Base-by-base conservation (phyloP, 2,329 filamentous ascomycete genomes). In the Phoma sp. region DNA sequence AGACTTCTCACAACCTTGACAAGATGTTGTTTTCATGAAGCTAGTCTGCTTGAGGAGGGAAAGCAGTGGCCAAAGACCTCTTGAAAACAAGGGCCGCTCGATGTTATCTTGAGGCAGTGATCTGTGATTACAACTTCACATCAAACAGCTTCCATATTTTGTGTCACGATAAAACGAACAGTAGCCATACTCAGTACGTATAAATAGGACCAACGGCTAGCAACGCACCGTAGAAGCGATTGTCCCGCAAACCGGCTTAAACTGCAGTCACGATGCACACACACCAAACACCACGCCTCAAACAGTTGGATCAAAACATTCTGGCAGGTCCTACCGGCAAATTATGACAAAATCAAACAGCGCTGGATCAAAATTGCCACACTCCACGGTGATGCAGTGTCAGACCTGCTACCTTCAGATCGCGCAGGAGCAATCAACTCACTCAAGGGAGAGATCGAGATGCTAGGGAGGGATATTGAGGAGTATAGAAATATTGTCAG, bases 401-500 rank as follows among this genome's bases (percentile, higher is more conserved):
- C 26, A 1, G 43, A 39, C 14, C 9, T 47, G 14, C 6, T 47
- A 9, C n/a, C 49, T 4, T 53, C 42, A 17, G 49, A 53, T 18
- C 36, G 42, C 12, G 36, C 42, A 30, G 42, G 45, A 7, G 54
- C 52, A 7, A 28, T 48, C 1, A 47, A 51, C 18, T 63, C 62
- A 6, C 30, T 63, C 1, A 58, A 54, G 23, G 60, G 52, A 1
- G 58, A 63, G 42, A 42, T 65, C 2, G 39, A 60, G 2, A 56
- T 65, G 54, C 20, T 61, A 18, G 45, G 54, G 23, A 20, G 43
- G 3, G 60, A 63, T 10, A 28, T 63, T 7, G 25, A 42, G 9
- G 34, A 49, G 3, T 65, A 63, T 14, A 42, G 53, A 1, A 25
- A 15, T 12, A 30, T 63, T 0, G 47, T 51, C 1, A 49, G 39